Evolutionary conservation across 805 yeast genomes (phyloP).

Genomic region (Saccharomycopsis javanensis): DNA sequence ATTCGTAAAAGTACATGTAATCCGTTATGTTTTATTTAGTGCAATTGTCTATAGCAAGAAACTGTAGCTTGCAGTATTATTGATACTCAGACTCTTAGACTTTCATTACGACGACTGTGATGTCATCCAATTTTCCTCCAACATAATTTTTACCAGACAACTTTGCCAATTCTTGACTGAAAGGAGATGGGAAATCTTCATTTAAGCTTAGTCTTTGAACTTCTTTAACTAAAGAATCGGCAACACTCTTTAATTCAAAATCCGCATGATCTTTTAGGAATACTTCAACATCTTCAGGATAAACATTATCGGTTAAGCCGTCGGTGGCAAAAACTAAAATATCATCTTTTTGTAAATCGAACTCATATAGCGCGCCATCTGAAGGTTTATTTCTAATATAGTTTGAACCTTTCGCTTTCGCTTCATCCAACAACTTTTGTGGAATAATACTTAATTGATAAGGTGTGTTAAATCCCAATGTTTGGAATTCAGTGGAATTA

Average conservation of each 20-base stretch:
- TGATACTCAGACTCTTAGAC: slow-evolving; percentile 26
- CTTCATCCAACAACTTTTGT: slow-evolving; percentile 40
- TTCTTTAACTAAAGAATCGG: slow-evolving; percentile 49
- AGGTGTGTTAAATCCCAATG: slow-evolving; percentile 87
- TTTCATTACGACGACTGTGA: slow-evolving; percentile 69
- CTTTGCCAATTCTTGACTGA: slow-evolving; percentile 65
- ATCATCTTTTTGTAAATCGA: slow-evolving; percentile 62
- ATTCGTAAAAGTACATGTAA: no score
- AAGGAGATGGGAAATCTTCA: slow-evolving; percentile 69
- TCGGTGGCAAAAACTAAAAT: slow-evolving; percentile 83
- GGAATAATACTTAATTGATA: slow-evolving; percentile 86
- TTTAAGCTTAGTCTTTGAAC: slow-evolving; percentile 67
- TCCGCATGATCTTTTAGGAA: slow-evolving; percentile 45
- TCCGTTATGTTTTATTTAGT: no score
- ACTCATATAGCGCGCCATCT: slow-evolving; percentile 56
- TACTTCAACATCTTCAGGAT: slow-evolving; percentile 58
- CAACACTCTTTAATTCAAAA: slow-evolving; percentile 35
- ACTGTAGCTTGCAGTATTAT: neutral
- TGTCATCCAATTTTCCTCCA: slow-evolving; percentile 96
- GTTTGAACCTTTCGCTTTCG: slow-evolving; percentile 44
- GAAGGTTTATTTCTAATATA: slow-evolving; percentile 65
- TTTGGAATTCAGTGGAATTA: slow-evolving; percentile 63
- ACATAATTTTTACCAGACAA: slow-evolving; percentile 58
- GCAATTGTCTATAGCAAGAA: neutral
- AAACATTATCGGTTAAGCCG: slow-evolving; percentile 84